Conservation (phyloP, 1,139 yeast genomes). For the Geotrichum bryndzae region DNA sequence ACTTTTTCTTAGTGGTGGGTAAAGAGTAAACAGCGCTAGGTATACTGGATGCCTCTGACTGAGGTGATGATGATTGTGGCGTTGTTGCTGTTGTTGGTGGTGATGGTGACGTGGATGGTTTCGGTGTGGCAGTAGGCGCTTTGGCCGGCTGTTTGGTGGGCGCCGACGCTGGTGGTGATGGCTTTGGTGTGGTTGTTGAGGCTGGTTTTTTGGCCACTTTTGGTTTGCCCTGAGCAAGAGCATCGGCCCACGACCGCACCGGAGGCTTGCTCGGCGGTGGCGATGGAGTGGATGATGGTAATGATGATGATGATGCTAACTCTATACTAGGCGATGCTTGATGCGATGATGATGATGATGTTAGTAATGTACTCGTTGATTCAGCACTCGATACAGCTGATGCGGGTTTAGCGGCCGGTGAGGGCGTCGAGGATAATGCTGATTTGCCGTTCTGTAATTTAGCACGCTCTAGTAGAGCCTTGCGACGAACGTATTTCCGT, state of each 20-base stretch:
- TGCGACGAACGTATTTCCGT: slow-evolving; percentile 14
- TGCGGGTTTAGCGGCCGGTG: background rate
- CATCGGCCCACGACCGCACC: slow-evolving; percentile 15
- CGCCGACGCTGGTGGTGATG: background rate
- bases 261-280: slow-evolving; percentile 16
- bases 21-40: background rate
- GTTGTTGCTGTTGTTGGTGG: background rate
- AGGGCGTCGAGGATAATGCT: slow-evolving; percentile 2
- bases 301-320: slow-evolving; percentile 15
- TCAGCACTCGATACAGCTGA: background rate
- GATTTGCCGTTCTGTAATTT: background rate
- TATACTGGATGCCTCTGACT: background rate
- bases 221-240: slow-evolving; percentile 18
- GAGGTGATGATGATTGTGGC: background rate
- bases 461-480: slow-evolving; percentile 10
- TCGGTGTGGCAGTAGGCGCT: background rate
- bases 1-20: slow-evolving; percentile 4
- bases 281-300: slow-evolving; percentile 8
- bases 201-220: slow-evolving; percentile 4
- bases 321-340: slow-evolving; percentile 13
- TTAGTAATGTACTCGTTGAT: background rate
- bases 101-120: slow-evolving; percentile 1
- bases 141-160: slow-evolving; percentile 1
- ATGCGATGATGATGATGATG: slow-evolving; percentile 5
- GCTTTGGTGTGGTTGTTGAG: slow-evolving; percentile 3